These are phyloP conservation scores for Gnetum montanum DNA, from an alignment of 75 land plant genomes.

Conservation along the genomic window DNA sequence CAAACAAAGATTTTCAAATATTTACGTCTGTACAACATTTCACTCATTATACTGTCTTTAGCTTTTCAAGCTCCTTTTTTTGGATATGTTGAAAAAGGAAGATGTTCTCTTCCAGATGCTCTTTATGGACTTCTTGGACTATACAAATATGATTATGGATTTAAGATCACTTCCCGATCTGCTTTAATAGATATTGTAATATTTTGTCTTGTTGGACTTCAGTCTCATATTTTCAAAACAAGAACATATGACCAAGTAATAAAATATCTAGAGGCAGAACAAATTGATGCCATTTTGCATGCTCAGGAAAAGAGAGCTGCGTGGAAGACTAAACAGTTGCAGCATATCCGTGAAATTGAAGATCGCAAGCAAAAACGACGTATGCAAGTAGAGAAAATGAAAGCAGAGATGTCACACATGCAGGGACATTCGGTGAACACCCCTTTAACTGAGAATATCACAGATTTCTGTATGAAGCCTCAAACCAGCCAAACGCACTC, in stretches of 20 bases:
- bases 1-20: constrained; percentile 74
- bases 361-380: constrained; percentile 70
- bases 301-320: constrained; percentile 93
- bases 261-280: constrained; percentile 87
- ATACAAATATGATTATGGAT: constrained; percentile 92
- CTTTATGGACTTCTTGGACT: constrained; percentile 76
- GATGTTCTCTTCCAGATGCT: constrained; percentile 34
- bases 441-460: constrained; percentile 22
- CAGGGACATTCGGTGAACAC: constrained; percentile 20
- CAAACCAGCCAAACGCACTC: background rate
- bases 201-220: constrained; percentile 76
- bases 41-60: constrained; percentile 79
- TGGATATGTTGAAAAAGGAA: constrained; percentile 42
- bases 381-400: constrained; percentile 96
- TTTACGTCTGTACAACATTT: constrained; percentile 78
- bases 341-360: constrained; percentile 72
- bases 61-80: constrained; percentile 91
- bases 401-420: constrained; percentile 85
- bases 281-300: constrained; percentile 79
- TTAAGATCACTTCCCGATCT: constrained; percentile 85
- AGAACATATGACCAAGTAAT: constrained; percentile 84
- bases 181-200: constrained; percentile 91
- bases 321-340: constrained; percentile 93
- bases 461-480: background rate
- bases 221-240: constrained; percentile 78